A percentile compares a stretch with the other conserved stretches of the same genome.
Conservation (phyloP, 106 monocot species). For the Acorus gramineus region DNA sequence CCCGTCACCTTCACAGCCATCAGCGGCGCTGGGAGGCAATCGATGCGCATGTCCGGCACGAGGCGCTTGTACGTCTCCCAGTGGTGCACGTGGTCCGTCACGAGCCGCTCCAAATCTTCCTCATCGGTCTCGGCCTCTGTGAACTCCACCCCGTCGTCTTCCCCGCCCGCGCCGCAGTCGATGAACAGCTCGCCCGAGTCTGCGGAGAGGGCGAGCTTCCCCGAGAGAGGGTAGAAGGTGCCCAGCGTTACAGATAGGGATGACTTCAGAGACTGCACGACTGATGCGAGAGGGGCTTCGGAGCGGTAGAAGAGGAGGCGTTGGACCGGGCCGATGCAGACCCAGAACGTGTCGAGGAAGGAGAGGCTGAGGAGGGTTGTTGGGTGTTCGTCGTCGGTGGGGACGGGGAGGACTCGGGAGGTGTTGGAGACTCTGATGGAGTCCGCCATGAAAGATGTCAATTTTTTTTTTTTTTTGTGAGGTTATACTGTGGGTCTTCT, state of each 20-base stretch:
- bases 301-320: slow-evolving; percentile 21
- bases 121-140: slow-evolving; percentile 29
- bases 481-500: no score
- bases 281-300: slow-evolving; percentile 4
- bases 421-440: not conserved
- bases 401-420: not conserved
- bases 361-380: slow-evolving; percentile 15
- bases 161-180: slow-evolving; percentile 18
- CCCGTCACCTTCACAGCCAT: slow-evolving; percentile 12
- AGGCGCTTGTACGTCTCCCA: slow-evolving; percentile 12
- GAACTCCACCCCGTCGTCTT: slow-evolving; percentile 15
- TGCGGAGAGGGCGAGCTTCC: slow-evolving; percentile 25
- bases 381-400: not conserved
- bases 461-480: no score
- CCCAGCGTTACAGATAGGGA: slow-evolving; percentile 22
- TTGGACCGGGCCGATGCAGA: slow-evolving; percentile 22
- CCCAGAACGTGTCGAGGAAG: slow-evolving; percentile 27
- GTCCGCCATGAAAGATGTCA: no score
- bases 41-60: slow-evolving; percentile 16
- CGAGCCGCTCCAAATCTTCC: slow-evolving; percentile 14
- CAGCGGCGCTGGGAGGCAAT: slow-evolving; percentile 14
- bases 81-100: slow-evolving; percentile 18
- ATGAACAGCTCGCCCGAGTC: slow-evolving; percentile 11
- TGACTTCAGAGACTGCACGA: slow-evolving; percentile 14
- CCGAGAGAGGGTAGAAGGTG: slow-evolving; percentile 24